Base-by-base conservation (phyloP, 768 basidiomycete genomes). In the Boletus tylopilopsis region DNA sequence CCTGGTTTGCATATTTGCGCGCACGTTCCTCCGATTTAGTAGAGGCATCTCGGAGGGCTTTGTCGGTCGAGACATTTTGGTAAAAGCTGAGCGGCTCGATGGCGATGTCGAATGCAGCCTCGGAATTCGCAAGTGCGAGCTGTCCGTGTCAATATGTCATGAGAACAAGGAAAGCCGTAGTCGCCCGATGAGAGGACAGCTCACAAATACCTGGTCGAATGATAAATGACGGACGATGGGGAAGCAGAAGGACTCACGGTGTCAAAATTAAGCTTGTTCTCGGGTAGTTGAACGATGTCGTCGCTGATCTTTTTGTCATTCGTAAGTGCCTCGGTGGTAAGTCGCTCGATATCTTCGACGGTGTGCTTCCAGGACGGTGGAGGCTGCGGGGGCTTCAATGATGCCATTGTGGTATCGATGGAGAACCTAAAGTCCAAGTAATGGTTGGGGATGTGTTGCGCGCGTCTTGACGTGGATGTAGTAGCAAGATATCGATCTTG, bases 41-140 rank as follows among this genome's bases (percentile, higher is more conserved):
- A 5, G 87, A 84, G 1, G 89, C 87, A 62, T 93, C 90, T 1
- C 91, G 80, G n/a, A 94, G 76, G 36, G 77, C 80, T 63, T 90
- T 84, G 47, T 75, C 72, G 1, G 82, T 72, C 23, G 88, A 86
- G 23, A 93, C 89, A 56, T 91, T 87, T 64, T 90, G 86, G 61
- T 91, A 87, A 68, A 94, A 94, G 0, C 74, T 68, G 18, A 90
- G 73, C 0, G 85, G 85, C 52, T 87, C 85, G 5, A 73, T 63
- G 30, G 71, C 60, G 9, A 64, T 59, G 42, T 82, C 76, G 32
- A 82, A 70, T 11, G 72, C 63, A 16, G 82, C 76, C 38, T 89
- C 85, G 3, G 76, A 76, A 18, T 73, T 60, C 5, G 84, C 79
- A 21, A 91, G 79, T 10, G 77, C 70, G n/a, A 76, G 60, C 87